Evolutionary conservation across 2,329 filamentous ascomycete species (phyloP).

Genomic region (Chaetomium strumarium): DNA sequence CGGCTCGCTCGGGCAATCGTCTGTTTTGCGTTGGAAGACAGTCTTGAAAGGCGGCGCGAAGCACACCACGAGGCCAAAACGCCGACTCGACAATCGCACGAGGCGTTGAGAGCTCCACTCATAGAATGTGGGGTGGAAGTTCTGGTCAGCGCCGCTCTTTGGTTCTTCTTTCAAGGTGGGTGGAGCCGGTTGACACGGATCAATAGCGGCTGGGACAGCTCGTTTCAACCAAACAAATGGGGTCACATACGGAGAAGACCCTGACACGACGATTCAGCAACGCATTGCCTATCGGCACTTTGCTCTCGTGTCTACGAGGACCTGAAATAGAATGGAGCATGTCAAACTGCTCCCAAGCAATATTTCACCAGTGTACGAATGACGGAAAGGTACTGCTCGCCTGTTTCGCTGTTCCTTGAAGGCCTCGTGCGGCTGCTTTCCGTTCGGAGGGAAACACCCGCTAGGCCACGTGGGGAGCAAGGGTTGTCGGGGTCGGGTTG

Average conservation of each 20-base stretch:
- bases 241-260: neutral
- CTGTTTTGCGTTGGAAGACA: neutral
- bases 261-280: no score
- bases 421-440: no score
- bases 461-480: no score
- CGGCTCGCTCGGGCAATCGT: neutral
- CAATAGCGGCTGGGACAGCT: neutral
- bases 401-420: no score
- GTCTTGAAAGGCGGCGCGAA: neutral
- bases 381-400: no score
- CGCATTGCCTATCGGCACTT: no score
- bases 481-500: no score
- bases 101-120: neutral
- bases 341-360: no score
- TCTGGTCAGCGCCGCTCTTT: neutral
- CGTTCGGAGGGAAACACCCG: no score
- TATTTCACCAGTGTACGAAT: no score
- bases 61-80: neutral
- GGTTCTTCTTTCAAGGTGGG: neutral
- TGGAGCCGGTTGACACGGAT: neutral
- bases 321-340: no score
- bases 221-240: neutral
- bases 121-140: constrained; percentile 4
- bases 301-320: no score
- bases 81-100: constrained; percentile 1